Conservation (phyloP, 2,329 filamentous ascomycete species). For the Cladosporium sp. region DNA sequence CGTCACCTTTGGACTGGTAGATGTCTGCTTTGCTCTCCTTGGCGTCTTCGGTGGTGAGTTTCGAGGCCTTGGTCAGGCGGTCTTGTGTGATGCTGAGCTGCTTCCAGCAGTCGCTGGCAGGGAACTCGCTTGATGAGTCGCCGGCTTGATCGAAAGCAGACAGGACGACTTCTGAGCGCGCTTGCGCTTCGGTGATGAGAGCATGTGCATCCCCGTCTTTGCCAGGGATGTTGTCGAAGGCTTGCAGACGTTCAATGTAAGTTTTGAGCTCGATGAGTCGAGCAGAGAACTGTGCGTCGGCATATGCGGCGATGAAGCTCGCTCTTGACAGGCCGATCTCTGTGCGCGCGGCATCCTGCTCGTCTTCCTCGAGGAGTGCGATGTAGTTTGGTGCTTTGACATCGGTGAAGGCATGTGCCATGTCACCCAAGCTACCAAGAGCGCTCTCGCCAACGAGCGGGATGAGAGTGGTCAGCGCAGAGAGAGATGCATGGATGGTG, state of each 20-base stretch:
- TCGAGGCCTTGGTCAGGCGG: slow-evolving; percentile 48
- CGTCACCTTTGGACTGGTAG: slow-evolving; percentile 52
- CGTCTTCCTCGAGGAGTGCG: slow-evolving; percentile 29
- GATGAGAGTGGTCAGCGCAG: slow-evolving; percentile 43
- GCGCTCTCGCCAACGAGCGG: slow-evolving; percentile 48
- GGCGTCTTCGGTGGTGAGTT: slow-evolving; percentile 41
- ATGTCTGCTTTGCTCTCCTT: slow-evolving; percentile 47
- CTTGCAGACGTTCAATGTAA: slow-evolving; percentile 45
- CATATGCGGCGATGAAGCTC: slow-evolving; percentile 53
- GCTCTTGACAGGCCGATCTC: slow-evolving; percentile 52
- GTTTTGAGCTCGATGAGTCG: slow-evolving; percentile 47
- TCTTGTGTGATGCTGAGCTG: slow-evolving; percentile 49
- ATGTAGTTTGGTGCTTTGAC: slow-evolving; percentile 53
- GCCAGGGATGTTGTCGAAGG: slow-evolving; percentile 29
- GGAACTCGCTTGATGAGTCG: slow-evolving; percentile 16
- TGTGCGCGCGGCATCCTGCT: slow-evolving; percentile 27
- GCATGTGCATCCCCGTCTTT: slow-evolving; percentile 54
- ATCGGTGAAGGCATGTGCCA: slow-evolving; percentile 54
- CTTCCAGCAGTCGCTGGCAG: slow-evolving; percentile 45
- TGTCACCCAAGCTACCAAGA: slow-evolving; percentile 50
- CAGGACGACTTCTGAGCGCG: slow-evolving; percentile 26
- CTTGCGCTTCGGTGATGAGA: slow-evolving; percentile 34
- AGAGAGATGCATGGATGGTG: slow-evolving; percentile 61
- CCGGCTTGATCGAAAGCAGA: slow-evolving; percentile 23
- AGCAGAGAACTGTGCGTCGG: slow-evolving; percentile 54